Base-by-base conservation (phyloP, 2,329 filamentous ascomycete species). In the Cladosporium sp. region DNA sequence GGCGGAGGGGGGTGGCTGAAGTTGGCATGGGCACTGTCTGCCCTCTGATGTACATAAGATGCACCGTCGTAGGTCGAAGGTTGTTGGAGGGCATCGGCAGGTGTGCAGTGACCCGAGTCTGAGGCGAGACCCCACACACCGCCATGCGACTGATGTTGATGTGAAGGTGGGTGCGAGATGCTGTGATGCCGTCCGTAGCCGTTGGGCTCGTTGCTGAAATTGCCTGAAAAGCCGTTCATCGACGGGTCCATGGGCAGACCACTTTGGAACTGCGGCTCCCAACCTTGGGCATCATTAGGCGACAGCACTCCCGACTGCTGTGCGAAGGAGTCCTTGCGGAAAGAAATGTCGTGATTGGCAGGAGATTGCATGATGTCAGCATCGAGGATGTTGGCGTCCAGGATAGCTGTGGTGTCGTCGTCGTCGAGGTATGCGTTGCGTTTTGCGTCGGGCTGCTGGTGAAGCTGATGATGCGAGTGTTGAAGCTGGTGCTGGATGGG, bases 51-150 rank as follows among this genome's bases (percentile, higher is more conserved):
- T 3, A 59, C 39, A 53, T 64, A 70, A 12, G 58, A 42, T 20
- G 56, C 56, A n/a, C 57, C 58, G 7, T 66, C 64, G 42, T 82
- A 83, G 45, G 85, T 82, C 17, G 57, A 48, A 15, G 64, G 58
- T 17, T 63, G 65, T 37, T 65, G 65, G 60, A 69, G 63, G 66
- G 89, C 87, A 67, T 90, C 89, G 54, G 84, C 85, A 60, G 91
- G 88, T 6, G 90, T 93, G 72, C 85, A 87, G 61, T 89, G 83
- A 53, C 85, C 88, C 24, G 88, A 89, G 65, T 78, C 79, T 51
- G 80, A 81, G 65, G 84, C 81, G 42, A 75, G 80, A 50, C 84
- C 77, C 88, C 89, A 92, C 61, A 61, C 58, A 36, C 48, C 78
- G 70, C 52, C 75, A 71, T 62, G 63, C 48, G 68, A 65, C 61